Base-by-base conservation (phyloP, 2,329 filamentous ascomycete species). In the Beauveria australis region DNA sequence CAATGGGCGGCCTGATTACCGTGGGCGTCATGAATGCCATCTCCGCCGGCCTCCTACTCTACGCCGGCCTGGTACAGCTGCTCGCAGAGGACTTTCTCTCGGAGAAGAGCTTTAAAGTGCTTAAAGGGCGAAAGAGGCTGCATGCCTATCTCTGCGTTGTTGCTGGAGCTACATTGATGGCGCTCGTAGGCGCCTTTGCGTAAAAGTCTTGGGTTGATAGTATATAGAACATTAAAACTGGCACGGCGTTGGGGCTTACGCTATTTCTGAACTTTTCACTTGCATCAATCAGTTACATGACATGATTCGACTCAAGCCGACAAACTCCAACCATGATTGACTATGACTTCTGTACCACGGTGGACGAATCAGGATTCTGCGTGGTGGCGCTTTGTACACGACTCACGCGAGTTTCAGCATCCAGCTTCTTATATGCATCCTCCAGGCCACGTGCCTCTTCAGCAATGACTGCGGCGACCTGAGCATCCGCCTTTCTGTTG, bases 1-100 rank as follows among this genome's bases (percentile, higher is more conserved):
- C 88, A 67, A 82, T 90, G 69, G 83, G 85, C 0, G 91, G 91
- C 0, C 74, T 95, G 53, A 76, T 95, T 28, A 88, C 93, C 75
- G 91, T 95, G 6, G 91, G 91, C 8, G 84, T 92, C 69, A 94
- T 93, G 81, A 95, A 96, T 68, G 90, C 89, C 44, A 88, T 95
- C 56, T 92, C 88, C 10, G 87, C 88, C 55, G 91, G 91, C 0
- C 77, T 96, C 55, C 74, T 96, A 30, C 78, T 95, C 3, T 95
- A 93, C 70, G 91, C 91, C 0, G 90, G 89, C 0, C 76, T 96
- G 48, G 91, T 95, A 4, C 90, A 96, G 74, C 79, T 96, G 22
- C 79, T 96, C 52, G 89, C 90, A 0, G 91, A 95, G 73, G 91
- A 96, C 67, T 95, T 95, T 66, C 69, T 92, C 62, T 85, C 83